A percentile compares a stretch with the other conserved stretches of the same genome.
phyloP scores from a whole-genome alignment of 2,329 filamentous ascomycete genomes.

The Botrytis porri region DNA sequence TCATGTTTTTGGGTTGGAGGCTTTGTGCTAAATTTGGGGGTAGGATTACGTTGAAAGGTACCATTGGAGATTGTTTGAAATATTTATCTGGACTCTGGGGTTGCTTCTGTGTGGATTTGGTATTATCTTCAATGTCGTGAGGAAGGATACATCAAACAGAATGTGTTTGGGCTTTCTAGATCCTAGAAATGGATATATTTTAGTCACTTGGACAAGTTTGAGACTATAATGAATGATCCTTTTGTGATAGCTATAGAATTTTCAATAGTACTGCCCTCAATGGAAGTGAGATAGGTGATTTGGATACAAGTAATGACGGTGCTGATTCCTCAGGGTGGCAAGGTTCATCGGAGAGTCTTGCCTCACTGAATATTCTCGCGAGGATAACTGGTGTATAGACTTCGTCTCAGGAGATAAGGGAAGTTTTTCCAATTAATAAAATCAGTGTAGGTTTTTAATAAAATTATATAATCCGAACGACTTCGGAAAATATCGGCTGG shows the following conservation, averaged over 20 bases:
- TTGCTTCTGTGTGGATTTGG: neutral
- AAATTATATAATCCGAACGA: neutral
- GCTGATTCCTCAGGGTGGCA: neutral
- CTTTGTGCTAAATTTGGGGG: neutral
- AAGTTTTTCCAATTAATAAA: neutral
- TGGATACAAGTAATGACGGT: neutral
- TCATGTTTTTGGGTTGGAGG: neutral
- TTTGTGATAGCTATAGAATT: too few relatives aligned
- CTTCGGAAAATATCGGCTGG: neutral
- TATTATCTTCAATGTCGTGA: neutral
- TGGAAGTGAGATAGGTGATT: neutral
- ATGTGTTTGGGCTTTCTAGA: neutral
- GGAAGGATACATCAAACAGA: neutral
- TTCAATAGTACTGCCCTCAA: too few relatives aligned
- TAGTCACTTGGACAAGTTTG: neutral
- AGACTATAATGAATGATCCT: neutral
- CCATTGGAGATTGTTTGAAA: neutral
- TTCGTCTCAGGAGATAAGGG: neutral
- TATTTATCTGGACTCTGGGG: neutral
- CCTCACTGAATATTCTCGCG: neutral
- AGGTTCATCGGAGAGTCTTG: neutral
- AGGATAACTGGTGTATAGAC: neutral
- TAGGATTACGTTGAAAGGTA: neutral
- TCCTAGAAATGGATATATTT: neutral
- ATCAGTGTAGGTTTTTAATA: neutral